These are phyloP conservation scores for Solanum tarapatanum DNA, from an alignment of 257 asterid genomes.

Conservation along the genomic window DNA sequence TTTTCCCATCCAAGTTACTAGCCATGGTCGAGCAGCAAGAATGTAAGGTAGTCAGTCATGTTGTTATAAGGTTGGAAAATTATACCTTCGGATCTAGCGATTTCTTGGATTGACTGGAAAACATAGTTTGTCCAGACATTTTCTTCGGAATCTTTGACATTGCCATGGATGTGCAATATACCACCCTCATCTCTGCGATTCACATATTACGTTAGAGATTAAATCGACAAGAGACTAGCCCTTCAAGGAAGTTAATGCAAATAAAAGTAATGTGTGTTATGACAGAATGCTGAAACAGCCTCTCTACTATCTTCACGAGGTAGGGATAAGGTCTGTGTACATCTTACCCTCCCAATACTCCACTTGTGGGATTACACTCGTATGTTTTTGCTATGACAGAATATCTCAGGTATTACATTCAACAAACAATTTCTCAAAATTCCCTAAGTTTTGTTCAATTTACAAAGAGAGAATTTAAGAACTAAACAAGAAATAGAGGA, in stretches of 20 bases:
- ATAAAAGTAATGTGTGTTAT: neutral
- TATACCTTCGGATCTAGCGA: constrained; percentile 57
- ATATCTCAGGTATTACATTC: neutral
- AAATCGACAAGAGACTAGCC: neutral
- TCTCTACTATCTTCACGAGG: neutral
- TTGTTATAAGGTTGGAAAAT: neutral
- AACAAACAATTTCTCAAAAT: neutral
- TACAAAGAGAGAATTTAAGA: neutral
- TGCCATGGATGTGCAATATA: constrained; percentile 65
- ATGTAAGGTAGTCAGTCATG: neutral
- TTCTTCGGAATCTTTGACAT: constrained; percentile 83
- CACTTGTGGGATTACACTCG: neutral
- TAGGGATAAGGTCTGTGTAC: neutral
- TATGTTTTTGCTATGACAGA: neutral
- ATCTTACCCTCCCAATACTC: neutral
- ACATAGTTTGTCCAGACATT: constrained; percentile 46
- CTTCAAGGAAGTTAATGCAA: neutral
- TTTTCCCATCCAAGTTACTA: neutral
- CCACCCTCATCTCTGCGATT: constrained; percentile 73
- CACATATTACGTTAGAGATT: neutral
- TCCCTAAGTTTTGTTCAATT: neutral
- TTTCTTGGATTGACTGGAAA: constrained; percentile 37
- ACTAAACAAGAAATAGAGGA: neutral
- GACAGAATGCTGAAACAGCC: neutral
- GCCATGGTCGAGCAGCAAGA: neutral